Percentiles rank a stretch among this genome's conserved stretches.
Evolutionary conservation across 345 rosid species (phyloP).

Genomic region (Citropsis articulata): DNA sequence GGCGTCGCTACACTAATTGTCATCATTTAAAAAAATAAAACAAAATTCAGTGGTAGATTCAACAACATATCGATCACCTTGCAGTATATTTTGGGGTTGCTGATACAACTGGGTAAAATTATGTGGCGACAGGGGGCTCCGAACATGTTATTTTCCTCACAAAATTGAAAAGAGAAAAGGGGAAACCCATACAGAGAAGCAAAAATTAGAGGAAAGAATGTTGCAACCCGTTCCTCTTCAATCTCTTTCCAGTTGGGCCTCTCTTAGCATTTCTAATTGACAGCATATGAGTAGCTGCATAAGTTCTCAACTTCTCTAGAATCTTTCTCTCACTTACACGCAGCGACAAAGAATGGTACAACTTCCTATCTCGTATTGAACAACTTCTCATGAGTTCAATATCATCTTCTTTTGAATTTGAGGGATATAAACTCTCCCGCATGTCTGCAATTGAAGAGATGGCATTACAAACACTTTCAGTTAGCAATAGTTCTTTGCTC

Average conservation of each 20-base stretch:
- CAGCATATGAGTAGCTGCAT: slow-evolving; percentile 18
- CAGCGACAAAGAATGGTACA: slow-evolving; percentile 54
- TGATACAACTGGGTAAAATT: neutral
- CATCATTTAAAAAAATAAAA: neutral
- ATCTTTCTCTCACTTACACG: slow-evolving; percentile 75
- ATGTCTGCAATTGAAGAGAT: slow-evolving; percentile 60
- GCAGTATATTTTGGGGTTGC: neutral
- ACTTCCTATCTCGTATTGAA: slow-evolving; percentile 44
- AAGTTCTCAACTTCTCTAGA: slow-evolving; percentile 58
- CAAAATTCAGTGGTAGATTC: neutral
- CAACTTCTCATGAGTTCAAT: slow-evolving; percentile 37
- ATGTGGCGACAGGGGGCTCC: neutral
- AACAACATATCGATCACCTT: neutral
- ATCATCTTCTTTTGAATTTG: slow-evolving; percentile 31
- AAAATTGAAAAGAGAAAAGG: neutral
- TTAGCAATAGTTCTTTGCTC: slow-evolving; percentile 43
- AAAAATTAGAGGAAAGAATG: neutral
- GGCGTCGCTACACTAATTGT: neutral
- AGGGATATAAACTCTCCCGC: slow-evolving; percentile 61
- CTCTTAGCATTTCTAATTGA: neutral
- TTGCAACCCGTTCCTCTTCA: slow-evolving; percentile 10
- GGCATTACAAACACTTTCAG: slow-evolving; percentile 58
- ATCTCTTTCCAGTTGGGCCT: slow-evolving; percentile 25
- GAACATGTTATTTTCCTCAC: too few relatives aligned
- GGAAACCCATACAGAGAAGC: neutral